Evolutionary conservation across 2,329 filamentous ascomycete species (phyloP).

Genomic region (Phialocephala subalpina): DNA sequence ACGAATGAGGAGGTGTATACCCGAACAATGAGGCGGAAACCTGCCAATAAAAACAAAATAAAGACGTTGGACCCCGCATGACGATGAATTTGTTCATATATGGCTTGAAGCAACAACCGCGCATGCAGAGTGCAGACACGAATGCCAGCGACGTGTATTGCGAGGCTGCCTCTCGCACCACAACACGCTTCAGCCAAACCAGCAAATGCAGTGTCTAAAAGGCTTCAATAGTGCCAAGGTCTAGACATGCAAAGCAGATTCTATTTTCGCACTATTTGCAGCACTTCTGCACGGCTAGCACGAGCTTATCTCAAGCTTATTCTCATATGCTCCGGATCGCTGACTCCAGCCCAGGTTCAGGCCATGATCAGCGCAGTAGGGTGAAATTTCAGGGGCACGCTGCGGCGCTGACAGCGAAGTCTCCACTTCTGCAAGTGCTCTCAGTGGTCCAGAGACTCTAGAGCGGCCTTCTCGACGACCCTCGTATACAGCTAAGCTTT

Average conservation of each 20-base stretch:
- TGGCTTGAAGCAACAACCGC: neutral
- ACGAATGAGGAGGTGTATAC: neutral
- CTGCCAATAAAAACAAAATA: neutral
- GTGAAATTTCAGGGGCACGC: neutral
- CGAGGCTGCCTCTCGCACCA: no score
- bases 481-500: neutral
- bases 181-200: neutral
- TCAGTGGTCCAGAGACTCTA: neutral
- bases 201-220: neutral
- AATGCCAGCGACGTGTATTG: neutral
- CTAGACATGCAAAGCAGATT: neutral
- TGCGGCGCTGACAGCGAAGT: neutral
- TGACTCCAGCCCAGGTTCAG: neutral
- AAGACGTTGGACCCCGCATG: neutral
- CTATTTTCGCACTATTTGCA: neutral
- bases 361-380: neutral
- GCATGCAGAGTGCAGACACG: neutral
- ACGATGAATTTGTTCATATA: neutral
- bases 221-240: constrained; percentile 5
- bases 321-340: neutral
- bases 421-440: neutral
- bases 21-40: neutral
- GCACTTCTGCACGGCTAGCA: neutral
- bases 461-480: neutral
- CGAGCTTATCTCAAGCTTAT: neutral